Evolutionary conservation across 495 filamentous ascomycete genomes (phyloP).

Genomic region (Xylaria nigripes): DNA sequence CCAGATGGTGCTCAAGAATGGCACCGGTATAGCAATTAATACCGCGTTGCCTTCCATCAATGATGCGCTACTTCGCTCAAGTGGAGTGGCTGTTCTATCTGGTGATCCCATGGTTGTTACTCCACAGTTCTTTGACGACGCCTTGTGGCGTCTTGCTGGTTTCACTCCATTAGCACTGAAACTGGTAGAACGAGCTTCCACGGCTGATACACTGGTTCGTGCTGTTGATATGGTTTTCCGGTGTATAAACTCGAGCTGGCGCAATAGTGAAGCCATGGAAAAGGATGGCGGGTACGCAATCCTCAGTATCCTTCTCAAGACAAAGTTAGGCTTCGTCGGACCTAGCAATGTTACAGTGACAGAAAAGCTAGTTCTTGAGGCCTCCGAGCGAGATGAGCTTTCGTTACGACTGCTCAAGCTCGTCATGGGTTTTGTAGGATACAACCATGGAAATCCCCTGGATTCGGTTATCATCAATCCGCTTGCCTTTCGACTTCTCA

Average conservation of each 20-base stretch:
- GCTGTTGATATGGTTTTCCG: conserved; percentile 78
- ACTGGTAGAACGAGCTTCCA: conserved; percentile 65
- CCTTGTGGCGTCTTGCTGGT: conserved; percentile 84
- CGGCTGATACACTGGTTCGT: conserved; percentile 58
- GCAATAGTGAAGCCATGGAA: conserved; percentile 98
- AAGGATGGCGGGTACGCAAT: conserved; percentile 88
- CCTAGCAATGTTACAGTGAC: conserved; percentile 32
- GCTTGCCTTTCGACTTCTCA: conserved; percentile 79
- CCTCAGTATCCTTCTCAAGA: conserved; percentile 65
- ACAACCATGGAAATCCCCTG: conserved; percentile 62
- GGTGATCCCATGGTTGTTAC: conserved; percentile 76
- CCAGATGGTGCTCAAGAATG: conserved; percentile 60
- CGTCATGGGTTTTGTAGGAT: conserved; percentile 81
- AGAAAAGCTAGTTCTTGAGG: conserved; percentile 31
- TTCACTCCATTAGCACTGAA: conserved; percentile 78
- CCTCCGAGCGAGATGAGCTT: conserved; percentile 55
- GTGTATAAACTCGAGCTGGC: conserved; percentile 80
- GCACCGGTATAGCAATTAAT: conserved; percentile 78
- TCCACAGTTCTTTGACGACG: conserved; percentile 79
- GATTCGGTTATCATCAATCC: conserved; percentile 93
- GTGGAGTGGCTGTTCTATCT: conserved; percentile 72
- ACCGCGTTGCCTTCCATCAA: conserved; percentile 81
- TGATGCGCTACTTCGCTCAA: conserved; percentile 67
- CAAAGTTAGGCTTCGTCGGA: conserved; percentile 57
- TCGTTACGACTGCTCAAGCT: conserved; percentile 63